Evolutionary conservation across 306 rosid genomes (phyloP).

Genomic region (Vigna hirtella): DNA sequence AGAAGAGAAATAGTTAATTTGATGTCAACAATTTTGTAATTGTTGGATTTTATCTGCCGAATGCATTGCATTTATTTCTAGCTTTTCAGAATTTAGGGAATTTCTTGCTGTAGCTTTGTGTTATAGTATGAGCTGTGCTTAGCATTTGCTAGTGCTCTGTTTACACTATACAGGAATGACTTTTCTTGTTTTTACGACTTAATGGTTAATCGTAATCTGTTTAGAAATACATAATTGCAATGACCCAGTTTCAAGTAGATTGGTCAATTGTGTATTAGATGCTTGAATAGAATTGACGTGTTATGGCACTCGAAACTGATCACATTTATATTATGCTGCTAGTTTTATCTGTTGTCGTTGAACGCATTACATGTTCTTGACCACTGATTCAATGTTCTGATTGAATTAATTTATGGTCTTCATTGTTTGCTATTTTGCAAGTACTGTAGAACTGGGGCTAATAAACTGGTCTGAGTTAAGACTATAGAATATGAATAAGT

Average conservation of each 20-base stretch:
- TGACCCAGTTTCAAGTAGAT: background rate
- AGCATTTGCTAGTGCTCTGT: constrained; percentile 8
- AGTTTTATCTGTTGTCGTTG: background rate
- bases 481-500: constrained; percentile 56
- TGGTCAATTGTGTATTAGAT: constrained; percentile 4
- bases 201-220: background rate
- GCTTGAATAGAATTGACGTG: constrained; percentile 23
- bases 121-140: constrained; percentile 10
- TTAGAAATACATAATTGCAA: background rate
- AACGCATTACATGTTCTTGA: constrained; percentile 12
- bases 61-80: constrained; percentile 13
- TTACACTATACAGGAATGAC: background rate
- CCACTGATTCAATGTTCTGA: background rate
- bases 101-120: constrained; percentile 15
- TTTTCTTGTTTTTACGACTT: constrained; percentile 29
- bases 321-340: constrained; percentile 11
- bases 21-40: background rate
- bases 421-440: constrained; percentile 40
- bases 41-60: constrained; percentile 1
- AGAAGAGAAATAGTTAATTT: constrained; percentile 30
- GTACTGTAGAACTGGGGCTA: constrained; percentile 68
- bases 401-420: constrained; percentile 25
- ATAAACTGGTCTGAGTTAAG: constrained; percentile 55
- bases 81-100: constrained; percentile 24
- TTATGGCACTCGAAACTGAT: constrained; percentile 32